Evolutionary conservation across 805 yeast species (phyloP), one percentile per base, ranked within the genome.

Genomic region (Starmerella apicola): DNA sequence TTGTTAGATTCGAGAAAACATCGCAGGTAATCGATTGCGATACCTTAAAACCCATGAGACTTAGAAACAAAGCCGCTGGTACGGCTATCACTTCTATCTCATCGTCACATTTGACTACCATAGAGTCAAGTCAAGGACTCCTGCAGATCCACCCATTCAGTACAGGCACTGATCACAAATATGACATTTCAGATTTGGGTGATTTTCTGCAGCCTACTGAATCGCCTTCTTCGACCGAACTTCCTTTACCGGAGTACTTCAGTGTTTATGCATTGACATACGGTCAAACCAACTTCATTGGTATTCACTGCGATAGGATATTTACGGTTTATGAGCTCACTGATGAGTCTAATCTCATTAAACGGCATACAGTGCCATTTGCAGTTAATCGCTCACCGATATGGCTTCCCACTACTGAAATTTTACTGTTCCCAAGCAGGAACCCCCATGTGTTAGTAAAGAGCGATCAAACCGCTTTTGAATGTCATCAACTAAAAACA

Each of bases 201-300:
- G 9, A 9, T 9, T 24, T 9, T 24, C 12, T 24, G 9, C 9
- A 24, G 13, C 27, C 27, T 24, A 24, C 27, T 24, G 27, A 24
- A 13, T 9, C 12, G 9, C 12, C 27, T 9, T n/a, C n/a, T n/a
- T n/a, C n/a, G n/a, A n/a, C n/a, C n/a, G n/a, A n/a, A n/a, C n/a
- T n/a, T n/a, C n/a, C n/a, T n/a, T n/a, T n/a, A n/a, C 27, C 27
- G 27, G 13, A 24, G 26, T 18, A 31, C 1, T 16, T 31, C n/a
- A 31, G 41, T 10, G 4, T 44, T 9, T 41, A 27, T 27, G 43
- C 43, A 5, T 18, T 49, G 27, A 21, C 26, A 5, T 39, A 32
- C 24, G 12, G 21, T 13, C 34, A 17, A n/a, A 66, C 84, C 3
- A 36, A 32, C n/a, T 46, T 38, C 34, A 22, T 48, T 2, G 51